Base-by-base conservation (phyloP, 1,284 basidiomycete genomes). In the Pseudomicrostroma phylloplanum region DNA sequence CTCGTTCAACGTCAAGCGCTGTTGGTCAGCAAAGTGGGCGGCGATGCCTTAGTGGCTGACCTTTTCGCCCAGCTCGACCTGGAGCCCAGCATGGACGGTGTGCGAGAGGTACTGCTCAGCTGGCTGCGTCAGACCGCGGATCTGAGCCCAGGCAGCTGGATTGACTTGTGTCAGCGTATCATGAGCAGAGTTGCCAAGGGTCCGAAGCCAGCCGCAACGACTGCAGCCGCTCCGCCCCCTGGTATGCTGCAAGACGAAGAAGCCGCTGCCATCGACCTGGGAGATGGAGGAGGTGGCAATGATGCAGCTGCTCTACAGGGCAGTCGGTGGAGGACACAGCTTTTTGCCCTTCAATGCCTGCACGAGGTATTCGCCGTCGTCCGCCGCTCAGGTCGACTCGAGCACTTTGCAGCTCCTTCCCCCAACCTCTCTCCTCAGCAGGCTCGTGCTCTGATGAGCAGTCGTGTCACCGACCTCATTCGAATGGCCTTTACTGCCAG, bases 401-500 rank as follows among this genome's bases (percentile, higher is more conserved):
- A 72, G 62, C 73, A 77, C 55, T 69, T 75, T 48, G 69, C 64
- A 82, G 46, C 40, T 36, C 40, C 43, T 83, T 83, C 15, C 84
- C 87, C 68, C 90, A 87, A 19, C 82, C 68, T 46, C 63, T 67
- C 64, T 58, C 68, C 56, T 74, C 73, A 17, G 69, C 67, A 68
- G 77, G 80, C 51, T 72, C 77, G 83, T 53, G 80, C 64, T 53
- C 81, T 92, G 40, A 83, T 94, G 39, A 87, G 90, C 55, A 87
- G 86, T 42, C 86, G 90, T n/a, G 86, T 94, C 1, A 85, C 88
- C 0, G 96, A 99, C 80, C 82, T 99, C 58, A 96, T 99, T 80
- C 91, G 86, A 80, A 96, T 97, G 88, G 94, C 96, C 0, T 98
- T 98, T 80, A 94, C 90, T 7, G 94, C 96, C 0, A 93, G 91